phyloP scores from a whole-genome alignment of 2,329 filamentous ascomycete species.

The Scedosporium boydii region DNA sequence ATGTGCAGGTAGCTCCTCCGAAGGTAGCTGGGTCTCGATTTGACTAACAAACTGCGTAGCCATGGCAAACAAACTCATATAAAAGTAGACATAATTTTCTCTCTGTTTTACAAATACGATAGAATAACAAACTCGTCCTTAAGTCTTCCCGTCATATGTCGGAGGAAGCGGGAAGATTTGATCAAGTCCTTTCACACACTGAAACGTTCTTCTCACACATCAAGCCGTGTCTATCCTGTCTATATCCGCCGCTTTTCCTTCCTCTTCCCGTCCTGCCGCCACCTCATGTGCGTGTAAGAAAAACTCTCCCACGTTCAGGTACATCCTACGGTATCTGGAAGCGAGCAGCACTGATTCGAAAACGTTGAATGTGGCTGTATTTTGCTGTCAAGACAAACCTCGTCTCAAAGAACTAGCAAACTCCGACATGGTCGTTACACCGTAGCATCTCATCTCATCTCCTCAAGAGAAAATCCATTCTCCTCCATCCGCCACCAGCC shows the following conservation, averaged over 20 bases:
- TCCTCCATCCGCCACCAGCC: not conserved
- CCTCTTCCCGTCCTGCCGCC: not conserved
- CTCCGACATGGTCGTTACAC: too few relatives aligned
- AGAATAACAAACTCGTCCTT: too few relatives aligned
- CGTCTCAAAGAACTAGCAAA: not conserved
- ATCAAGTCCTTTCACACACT: not conserved
- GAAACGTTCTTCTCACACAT: not conserved
- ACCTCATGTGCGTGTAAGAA: not conserved
- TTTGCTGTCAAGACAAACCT: not conserved
- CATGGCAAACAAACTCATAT: too few relatives aligned
- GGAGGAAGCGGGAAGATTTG: too few relatives aligned
- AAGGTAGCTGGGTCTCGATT: too few relatives aligned
- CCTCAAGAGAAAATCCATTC: not conserved
- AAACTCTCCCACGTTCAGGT: not conserved
- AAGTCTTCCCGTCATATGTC: too few relatives aligned
- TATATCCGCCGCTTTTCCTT: not conserved
- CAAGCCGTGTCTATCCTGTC: not conserved
- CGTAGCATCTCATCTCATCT: too few relatives aligned
- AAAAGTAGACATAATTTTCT: too few relatives aligned
- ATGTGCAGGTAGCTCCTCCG: too few relatives aligned
- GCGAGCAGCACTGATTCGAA: not conserved
- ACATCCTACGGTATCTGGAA: not conserved
- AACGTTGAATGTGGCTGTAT: not conserved
- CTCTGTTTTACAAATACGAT: too few relatives aligned
- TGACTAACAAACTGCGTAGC: too few relatives aligned